Percentiles rank a stretch among this genome's conserved stretches.
Conservation (phyloP, 495 filamentous ascomycete species). For the Aspergillus biplanus region DNA sequence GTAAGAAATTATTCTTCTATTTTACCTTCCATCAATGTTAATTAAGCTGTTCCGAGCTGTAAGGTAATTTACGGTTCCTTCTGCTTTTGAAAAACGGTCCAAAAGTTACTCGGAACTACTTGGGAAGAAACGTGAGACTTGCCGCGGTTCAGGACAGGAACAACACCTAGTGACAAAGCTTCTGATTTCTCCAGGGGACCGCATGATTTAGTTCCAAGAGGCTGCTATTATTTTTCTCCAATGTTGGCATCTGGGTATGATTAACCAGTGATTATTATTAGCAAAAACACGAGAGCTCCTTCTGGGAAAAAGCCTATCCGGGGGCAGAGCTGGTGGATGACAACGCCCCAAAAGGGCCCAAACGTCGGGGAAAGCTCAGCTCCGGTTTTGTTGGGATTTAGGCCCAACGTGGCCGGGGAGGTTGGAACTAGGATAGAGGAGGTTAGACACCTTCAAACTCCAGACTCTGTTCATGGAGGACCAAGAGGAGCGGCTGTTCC, state of each 20-base stretch:
- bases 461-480: background rate
- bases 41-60: too few relatives aligned
- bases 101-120: constrained; percentile 1
- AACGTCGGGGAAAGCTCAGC: constrained; percentile 14
- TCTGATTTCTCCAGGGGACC: constrained; percentile 9
- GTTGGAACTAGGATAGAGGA: background rate
- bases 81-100: background rate
- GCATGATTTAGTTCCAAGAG: background rate
- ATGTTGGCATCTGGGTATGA: background rate
- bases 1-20: too few relatives aligned
- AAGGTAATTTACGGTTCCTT: too few relatives aligned
- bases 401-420: constrained; percentile 22
- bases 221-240: background rate
- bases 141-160: constrained; percentile 16
- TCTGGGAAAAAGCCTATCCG: too few relatives aligned
- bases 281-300: background rate
- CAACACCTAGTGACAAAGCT: constrained; percentile 9
- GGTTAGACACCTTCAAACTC: background rate
- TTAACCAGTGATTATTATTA: constrained; percentile 1
- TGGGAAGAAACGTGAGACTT: constrained; percentile 1
- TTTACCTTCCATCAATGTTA: too few relatives aligned
- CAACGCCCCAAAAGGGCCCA: background rate
- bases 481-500: background rate
- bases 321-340: too few relatives aligned
- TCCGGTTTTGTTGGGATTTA: constrained; percentile 29